Conservation (phyloP, 495 filamentous ascomycete species). For the Tuber umbilicatum region DNA sequence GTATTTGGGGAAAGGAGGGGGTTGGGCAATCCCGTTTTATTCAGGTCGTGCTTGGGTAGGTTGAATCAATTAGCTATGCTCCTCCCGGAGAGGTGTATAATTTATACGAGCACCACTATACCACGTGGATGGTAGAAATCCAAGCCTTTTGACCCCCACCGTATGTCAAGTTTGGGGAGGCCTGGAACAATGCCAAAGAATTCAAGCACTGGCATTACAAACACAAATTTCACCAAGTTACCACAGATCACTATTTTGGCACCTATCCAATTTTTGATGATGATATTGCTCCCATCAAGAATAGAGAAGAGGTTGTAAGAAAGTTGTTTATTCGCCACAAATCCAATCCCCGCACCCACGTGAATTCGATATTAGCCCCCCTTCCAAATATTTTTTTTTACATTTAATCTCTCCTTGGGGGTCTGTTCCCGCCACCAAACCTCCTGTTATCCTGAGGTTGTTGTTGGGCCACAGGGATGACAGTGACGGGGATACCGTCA, state of each 20-base stretch:
- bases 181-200: background rate
- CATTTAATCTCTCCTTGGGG: constrained; percentile 31
- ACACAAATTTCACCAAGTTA: background rate
- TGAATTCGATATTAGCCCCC: background rate
- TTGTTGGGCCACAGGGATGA: constrained; percentile 79
- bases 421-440: constrained; percentile 38
- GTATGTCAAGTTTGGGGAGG: background rate
- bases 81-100: background rate
- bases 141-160: background rate
- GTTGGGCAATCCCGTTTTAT: background rate
- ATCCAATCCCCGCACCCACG: background rate
- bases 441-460: constrained; percentile 50
- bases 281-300: background rate
- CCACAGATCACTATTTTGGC: background rate
- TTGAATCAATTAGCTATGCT: background rate
- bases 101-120: background rate
- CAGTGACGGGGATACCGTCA: constrained; percentile 92
- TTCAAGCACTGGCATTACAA: background rate
- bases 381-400: background rate
- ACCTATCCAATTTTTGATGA: background rate
- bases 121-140: background rate
- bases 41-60: background rate
- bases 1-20: background rate
- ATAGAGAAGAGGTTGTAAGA: background rate
- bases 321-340: background rate